These are phyloP conservation scores for Acacia melanoxylon DNA, from an alignment of 306 rosid genomes.

Conservation along the genomic window DNA sequence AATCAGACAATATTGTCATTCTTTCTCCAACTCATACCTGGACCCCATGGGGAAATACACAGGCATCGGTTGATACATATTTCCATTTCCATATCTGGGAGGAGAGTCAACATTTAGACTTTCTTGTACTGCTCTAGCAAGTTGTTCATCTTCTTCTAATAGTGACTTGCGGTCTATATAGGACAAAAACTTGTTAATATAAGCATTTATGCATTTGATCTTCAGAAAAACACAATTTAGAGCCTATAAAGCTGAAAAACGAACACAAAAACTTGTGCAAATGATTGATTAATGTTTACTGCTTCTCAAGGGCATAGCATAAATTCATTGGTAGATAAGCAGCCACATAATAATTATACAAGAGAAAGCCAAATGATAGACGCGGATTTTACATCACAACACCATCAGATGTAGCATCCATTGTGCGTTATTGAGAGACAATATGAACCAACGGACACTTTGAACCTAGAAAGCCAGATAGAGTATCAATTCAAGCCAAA, in stretches of 20 bases:
- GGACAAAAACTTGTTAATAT: neutral
- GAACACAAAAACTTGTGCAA: neutral
- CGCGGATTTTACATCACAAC: neutral
- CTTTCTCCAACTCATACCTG: slow-evolving; percentile 14
- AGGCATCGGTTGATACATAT: slow-evolving; percentile 11
- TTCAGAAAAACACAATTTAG: neutral
- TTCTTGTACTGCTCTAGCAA: slow-evolving; percentile 75
- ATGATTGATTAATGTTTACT: neutral
- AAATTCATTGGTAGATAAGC: neutral
- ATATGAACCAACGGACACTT: neutral
- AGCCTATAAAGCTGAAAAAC: neutral
- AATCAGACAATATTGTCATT: slow-evolving; percentile 10
- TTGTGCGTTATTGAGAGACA: neutral
- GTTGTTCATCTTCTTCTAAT: slow-evolving; percentile 69
- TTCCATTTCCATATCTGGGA: slow-evolving; percentile 46
- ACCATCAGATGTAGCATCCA: neutral
- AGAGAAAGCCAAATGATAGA: neutral
- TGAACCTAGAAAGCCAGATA: neutral
- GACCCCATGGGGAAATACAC: slow-evolving; percentile 19
- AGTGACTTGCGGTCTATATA: slow-evolving; percentile 29
- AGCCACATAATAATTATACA: neutral
- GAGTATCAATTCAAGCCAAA: neutral
- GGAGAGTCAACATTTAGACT: slow-evolving; percentile 65
- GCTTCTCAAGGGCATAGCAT: slow-evolving; percentile 9
- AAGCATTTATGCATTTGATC: neutral